Percentiles rank a stretch among this genome's conserved stretches.
Evolutionary conservation across 495 filamentous ascomycete genomes (phyloP).

Genomic region (Thozetella sp.): DNA sequence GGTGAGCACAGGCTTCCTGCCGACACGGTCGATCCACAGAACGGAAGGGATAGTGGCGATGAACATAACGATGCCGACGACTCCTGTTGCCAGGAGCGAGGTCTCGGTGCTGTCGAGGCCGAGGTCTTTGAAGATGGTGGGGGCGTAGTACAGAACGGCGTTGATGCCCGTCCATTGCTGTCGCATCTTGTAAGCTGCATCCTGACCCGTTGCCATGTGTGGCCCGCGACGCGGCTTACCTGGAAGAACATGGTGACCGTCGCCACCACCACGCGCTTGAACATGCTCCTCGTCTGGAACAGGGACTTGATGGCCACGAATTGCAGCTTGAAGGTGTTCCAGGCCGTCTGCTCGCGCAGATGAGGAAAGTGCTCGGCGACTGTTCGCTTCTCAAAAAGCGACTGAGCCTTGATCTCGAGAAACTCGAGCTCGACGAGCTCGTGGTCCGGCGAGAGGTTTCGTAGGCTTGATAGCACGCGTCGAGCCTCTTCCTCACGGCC

Average conservation of each 20-base stretch:
- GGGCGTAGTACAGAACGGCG: slow-evolving; percentile 74
- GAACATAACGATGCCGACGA: slow-evolving; percentile 78
- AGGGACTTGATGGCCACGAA: slow-evolving; percentile 72
- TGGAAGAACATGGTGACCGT: slow-evolving; percentile 75
- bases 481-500: slow-evolving; percentile 72
- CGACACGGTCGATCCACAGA: slow-evolving; percentile 63
- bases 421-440: slow-evolving; percentile 75
- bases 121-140: slow-evolving; percentile 71
- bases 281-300: slow-evolving; percentile 74
- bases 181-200: slow-evolving; percentile 9
- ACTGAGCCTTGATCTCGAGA: slow-evolving; percentile 80
- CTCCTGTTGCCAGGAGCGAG: slow-evolving; percentile 76
- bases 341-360: slow-evolving; percentile 57
- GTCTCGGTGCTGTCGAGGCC: slow-evolving; percentile 64
- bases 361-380: slow-evolving; percentile 71
- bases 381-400: slow-evolving; percentile 77
- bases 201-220: slow-evolving; percentile 9
- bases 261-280: slow-evolving; percentile 70
- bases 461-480: slow-evolving; percentile 66
- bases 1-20: slow-evolving; percentile 59
- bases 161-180: slow-evolving; percentile 70
- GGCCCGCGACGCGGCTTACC: slow-evolving; percentile 5
- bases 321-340: slow-evolving; percentile 68
- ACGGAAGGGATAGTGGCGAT: slow-evolving; percentile 69
- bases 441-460: slow-evolving; percentile 58